phyloP scores from a whole-genome alignment of 176 grass and related monocot species.

The Raddia guianensis region DNA sequence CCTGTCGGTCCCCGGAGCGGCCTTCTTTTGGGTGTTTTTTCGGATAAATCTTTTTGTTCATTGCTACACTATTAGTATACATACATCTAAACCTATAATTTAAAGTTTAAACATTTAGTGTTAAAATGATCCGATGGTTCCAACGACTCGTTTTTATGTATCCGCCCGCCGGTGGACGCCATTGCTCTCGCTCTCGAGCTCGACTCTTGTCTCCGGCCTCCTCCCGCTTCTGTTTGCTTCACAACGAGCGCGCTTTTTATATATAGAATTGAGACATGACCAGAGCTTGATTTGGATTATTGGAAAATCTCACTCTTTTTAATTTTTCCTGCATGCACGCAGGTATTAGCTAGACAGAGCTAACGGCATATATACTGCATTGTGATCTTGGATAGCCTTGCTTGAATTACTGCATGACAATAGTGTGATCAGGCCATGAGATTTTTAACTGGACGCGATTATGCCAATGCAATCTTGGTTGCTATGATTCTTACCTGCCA shows the following conservation, averaged over 20 bases:
- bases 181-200: background rate
- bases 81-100: too few species aligned
- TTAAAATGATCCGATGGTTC: too few species aligned
- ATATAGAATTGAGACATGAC: background rate
- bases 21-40: background rate
- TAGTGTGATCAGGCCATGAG: background rate
- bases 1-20: constrained; percentile 7
- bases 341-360: background rate
- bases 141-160: too few species aligned
- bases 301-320: background rate
- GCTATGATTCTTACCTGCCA: background rate
- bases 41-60: too few species aligned
- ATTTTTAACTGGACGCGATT: background rate
- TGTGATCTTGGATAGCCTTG: background rate
- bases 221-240: background rate
- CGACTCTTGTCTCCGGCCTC: background rate
- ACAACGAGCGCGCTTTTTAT: background rate
- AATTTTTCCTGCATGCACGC: background rate
- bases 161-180: too few species aligned
- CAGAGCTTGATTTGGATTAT: background rate
- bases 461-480: background rate
- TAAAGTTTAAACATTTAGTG: too few species aligned
- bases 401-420: background rate
- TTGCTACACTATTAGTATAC: too few species aligned
- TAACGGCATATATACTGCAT: background rate